Conservation (phyloP, 2,329 filamentous ascomycete species). For the Trichoderma koningii region DNA sequence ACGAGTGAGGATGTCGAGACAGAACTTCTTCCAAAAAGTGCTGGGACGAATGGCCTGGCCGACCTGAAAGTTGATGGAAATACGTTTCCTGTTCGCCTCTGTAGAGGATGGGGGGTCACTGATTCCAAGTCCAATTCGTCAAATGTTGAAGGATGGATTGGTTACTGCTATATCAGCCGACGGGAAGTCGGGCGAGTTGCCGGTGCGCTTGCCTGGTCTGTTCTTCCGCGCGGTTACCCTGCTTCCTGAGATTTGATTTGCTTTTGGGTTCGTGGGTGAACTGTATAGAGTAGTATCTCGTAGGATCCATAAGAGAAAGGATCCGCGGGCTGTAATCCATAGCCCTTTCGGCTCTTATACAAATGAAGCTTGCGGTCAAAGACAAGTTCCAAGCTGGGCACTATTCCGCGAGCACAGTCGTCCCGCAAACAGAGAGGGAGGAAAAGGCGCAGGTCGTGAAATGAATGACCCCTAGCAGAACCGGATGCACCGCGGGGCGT, state of each 20-base stretch:
- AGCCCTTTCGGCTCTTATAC: neutral
- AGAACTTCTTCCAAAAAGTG: too few relatives aligned
- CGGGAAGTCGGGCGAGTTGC: neutral
- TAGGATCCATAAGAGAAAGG: too few relatives aligned
- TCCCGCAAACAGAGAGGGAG: too few relatives aligned
- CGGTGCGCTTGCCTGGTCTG: neutral
- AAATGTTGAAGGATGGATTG: neutral
- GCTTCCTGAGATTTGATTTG: neutral
- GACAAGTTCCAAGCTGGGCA: too few relatives aligned
- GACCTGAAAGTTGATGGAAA: neutral
- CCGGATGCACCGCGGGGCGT: too few relatives aligned
- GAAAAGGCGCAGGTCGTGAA: too few relatives aligned
- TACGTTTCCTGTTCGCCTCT: neutral
- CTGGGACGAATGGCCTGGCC: neutral
- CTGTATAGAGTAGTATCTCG: too few relatives aligned
- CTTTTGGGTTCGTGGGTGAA: neutral
- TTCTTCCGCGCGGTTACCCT: neutral
- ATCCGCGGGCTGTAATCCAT: too few relatives aligned
- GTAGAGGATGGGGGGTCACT: neutral
- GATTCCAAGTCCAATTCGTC: neutral
- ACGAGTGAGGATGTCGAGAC: too few relatives aligned
- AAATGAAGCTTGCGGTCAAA: neutral
- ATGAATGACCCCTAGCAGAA: too few relatives aligned
- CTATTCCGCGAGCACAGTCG: too few relatives aligned
- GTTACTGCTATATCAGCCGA: conserved; percentile 9